Base-by-base conservation (phyloP, 768 basidiomycete genomes). In the Rhizopogon roseolus region DNA sequence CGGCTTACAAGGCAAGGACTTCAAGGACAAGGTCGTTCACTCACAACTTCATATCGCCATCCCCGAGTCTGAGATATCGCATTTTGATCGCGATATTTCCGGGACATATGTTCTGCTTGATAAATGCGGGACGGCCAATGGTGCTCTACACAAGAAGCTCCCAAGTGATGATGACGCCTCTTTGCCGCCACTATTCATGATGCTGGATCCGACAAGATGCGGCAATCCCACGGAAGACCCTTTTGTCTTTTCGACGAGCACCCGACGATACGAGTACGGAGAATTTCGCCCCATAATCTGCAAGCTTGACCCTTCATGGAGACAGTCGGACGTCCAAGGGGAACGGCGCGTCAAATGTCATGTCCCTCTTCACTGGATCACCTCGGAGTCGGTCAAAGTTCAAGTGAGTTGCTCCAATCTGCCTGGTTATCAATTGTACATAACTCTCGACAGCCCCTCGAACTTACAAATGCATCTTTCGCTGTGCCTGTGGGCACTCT, bases 51-150 rank as follows among this genome's bases (percentile, higher is more conserved):
- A 83, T 58, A 71, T 98, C 36, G 70, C 75, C n/a, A 81, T 88
- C 4, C 74, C 81, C 0, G 60, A 68, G 8, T 75, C 78, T 32
- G 73, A 78, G 27, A 63, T 72, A 7, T 54, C 62, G 1, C 66
- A 71, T 51, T 79, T 90, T 29, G 94, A 96, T 66, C 84, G 87
- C 43, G 82, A 91, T 63, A 85, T 97, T 42, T 84, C 86, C 6
- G 95, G 95, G 5, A 74, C 72, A 1, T 98, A 97, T 64, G 69
- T 72, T 25, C 82, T 94, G 45, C 74, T 94, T 50, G 86, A 90
- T 57, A 87, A 86, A 64, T 98, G 95, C 54, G 93, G 94, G 6
- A 92, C 91, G 2, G 92, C 95, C 7, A 92, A 89, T 64, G 78
- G 80, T 25, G 88, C 88, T 19, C 74, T 98, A 44, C 93, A 96